phyloP scores from a whole-genome alignment of 768 basidiomycete species.

The Naganishia vaughanmartiniae region DNA sequence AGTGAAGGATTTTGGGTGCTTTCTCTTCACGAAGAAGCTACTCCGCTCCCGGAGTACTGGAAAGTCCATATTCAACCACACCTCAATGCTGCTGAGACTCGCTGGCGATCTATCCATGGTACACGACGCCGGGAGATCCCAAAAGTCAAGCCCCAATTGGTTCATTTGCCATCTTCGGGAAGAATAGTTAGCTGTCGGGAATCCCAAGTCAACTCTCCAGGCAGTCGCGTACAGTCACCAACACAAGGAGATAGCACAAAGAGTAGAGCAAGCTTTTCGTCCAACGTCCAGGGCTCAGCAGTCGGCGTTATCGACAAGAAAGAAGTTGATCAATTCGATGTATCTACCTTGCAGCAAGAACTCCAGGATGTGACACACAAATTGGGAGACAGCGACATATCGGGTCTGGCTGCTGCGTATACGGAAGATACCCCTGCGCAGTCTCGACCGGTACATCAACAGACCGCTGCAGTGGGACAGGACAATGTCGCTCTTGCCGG shows the following conservation, averaged over 20 bases:
- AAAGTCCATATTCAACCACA: background rate
- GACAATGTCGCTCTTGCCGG: background rate
- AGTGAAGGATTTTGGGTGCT: constrained; percentile 21
- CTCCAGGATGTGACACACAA: background rate
- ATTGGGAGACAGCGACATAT: background rate
- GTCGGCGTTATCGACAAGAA: background rate
- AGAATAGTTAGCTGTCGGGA: background rate
- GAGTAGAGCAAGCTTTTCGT: background rate
- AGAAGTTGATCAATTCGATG: background rate
- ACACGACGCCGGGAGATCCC: background rate
- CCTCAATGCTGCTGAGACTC: background rate
- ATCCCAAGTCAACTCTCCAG: background rate
- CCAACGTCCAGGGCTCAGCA: background rate
- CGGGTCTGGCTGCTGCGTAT: background rate
- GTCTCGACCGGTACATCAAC: no score
- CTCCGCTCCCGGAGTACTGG: background rate
- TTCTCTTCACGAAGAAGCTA: background rate
- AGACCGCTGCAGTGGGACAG: background rate
- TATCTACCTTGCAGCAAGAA: constrained; percentile 11
- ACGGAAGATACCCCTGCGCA: background rate
- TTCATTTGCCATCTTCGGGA: background rate
- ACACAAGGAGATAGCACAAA: background rate
- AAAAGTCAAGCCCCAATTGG: background rate
- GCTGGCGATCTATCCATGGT: background rate
- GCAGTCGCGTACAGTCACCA: background rate